Percentiles rank a stretch among this genome's conserved stretches.
Evolutionary conservation across 2,329 filamentous ascomycete species (phyloP).

Genomic region (Stylonectria norvegica): DNA sequence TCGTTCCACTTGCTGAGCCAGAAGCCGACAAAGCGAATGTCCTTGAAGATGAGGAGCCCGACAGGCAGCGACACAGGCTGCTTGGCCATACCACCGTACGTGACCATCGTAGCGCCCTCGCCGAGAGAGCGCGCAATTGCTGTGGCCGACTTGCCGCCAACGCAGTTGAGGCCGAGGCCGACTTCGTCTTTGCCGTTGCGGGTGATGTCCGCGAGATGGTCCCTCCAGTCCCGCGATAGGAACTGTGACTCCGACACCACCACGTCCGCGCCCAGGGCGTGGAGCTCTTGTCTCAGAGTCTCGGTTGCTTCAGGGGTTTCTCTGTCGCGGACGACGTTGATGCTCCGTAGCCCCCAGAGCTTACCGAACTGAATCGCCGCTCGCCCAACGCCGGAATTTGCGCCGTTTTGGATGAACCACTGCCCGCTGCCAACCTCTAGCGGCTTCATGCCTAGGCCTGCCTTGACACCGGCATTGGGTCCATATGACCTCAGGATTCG

Average conservation of each 20-base stretch:
- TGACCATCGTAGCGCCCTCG: conserved; percentile 72
- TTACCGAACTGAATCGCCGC: conserved; percentile 84
- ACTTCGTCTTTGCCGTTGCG: conserved; percentile 68
- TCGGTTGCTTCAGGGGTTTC: conserved; percentile 62
- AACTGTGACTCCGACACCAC: conserved; percentile 57
- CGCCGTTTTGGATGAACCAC: conserved; percentile 97
- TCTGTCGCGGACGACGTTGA: conserved; percentile 82
- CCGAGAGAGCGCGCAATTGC: conserved; percentile 72
- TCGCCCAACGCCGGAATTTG: conserved; percentile 88
- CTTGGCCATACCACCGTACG: conserved; percentile 92
- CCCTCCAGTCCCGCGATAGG: conserved; percentile 56
- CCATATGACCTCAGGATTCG: conserved; percentile 84
- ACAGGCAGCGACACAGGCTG: conserved; percentile 80
- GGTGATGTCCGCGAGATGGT: conserved; percentile 62
- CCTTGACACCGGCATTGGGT: conserved; percentile 42
- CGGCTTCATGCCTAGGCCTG: conserved; percentile 43
- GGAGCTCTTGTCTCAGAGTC: conserved; percentile 51
- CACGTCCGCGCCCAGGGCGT: conserved; percentile 52
- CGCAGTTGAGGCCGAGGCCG: conserved; percentile 83
- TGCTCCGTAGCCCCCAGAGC: conserved; percentile 84
- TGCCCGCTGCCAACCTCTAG: conserved; percentile 57
- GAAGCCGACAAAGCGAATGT: conserved; percentile 85
- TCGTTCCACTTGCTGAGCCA: conserved; percentile 93
- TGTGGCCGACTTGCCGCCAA: conserved; percentile 81
- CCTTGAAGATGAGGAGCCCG: conserved; percentile 87